Evolutionary conservation across 257 asterid genomes (phyloP).

Genomic region (Solanum raphanifolium): DNA sequence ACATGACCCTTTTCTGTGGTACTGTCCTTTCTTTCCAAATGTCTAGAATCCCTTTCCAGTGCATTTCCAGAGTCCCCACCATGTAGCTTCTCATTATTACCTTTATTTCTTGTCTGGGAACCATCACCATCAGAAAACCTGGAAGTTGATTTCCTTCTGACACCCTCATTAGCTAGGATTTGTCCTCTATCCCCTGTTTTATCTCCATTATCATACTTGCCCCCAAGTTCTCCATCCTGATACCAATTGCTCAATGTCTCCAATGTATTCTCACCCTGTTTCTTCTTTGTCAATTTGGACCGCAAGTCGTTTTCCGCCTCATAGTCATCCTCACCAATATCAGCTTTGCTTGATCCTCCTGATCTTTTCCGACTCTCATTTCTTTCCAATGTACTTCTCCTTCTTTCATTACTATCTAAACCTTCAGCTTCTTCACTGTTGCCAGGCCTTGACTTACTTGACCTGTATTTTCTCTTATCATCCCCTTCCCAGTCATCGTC

Average conservation of each 20-base stretch:
- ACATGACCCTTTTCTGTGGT: conserved; percentile 50
- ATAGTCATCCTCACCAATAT: conserved; percentile 59
- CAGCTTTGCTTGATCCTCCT: conserved; percentile 49
- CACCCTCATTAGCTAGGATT: conserved; percentile 44
- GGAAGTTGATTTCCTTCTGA: conserved; percentile 35
- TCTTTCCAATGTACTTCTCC: conserved; percentile 41
- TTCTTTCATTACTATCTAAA: conserved; percentile 47
- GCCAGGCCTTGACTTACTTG: conserved; percentile 49
- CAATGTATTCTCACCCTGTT: conserved; percentile 55
- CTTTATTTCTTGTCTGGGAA: conserved; percentile 12
- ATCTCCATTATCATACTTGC: conserved; percentile 40
- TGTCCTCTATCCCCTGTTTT: conserved; percentile 43
- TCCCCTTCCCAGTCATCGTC: conserved; percentile 37
- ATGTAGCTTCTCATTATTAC: conserved; percentile 5
- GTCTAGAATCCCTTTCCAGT: conserved; percentile 34
- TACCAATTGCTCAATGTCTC: conserved; percentile 82
- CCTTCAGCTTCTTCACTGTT: conserved; percentile 53
- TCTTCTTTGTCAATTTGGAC: conserved; percentile 58
- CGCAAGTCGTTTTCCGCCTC: conserved; percentile 51
- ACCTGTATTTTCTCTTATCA: conserved; percentile 39
- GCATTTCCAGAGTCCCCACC: conserved; percentile 36
- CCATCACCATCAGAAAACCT: conserved; percentile 36
- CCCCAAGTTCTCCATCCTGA: conserved; percentile 71
- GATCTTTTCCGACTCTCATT: conserved; percentile 65
- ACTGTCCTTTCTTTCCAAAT: conserved; percentile 43